phyloP scores from a whole-genome alignment of 352 stramenopile genomes.

The Plasmopara muralis region DNA sequence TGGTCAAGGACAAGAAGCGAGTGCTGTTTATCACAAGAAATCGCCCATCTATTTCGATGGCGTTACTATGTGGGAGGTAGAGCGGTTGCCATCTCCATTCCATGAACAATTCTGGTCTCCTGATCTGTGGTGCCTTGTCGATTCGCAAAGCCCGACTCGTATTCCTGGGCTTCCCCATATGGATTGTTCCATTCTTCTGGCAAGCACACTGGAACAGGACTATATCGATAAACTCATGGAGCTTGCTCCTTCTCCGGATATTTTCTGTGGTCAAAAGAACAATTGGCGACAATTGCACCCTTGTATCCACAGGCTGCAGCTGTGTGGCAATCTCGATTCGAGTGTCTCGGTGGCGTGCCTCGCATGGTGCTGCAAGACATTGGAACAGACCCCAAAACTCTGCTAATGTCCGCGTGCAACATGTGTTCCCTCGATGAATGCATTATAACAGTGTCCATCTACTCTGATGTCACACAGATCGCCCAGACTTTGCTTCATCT shows the following conservation, averaged over 20 bases:
- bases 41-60: slow-evolving; percentile 1
- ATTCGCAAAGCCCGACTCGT: not conserved
- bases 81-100: not conserved
- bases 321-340: not conserved
- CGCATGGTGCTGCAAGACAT: slow-evolving; percentile 5
- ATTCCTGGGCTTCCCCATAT: not conserved
- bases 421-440: not conserved
- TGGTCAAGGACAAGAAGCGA: not conserved
- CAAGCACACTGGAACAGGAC: slow-evolving; percentile 1
- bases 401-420: slow-evolving; percentile 1
- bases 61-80: not conserved
- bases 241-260: slow-evolving; percentile 1
- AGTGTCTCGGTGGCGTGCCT: slow-evolving; percentile 2
- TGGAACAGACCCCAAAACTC: slow-evolving; percentile 1
- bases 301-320: not conserved
- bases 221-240: slow-evolving; percentile 1
- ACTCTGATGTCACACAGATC: not conserved
- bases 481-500: not conserved
- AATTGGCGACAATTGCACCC: not conserved
- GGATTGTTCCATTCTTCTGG: not conserved
- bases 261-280: slow-evolving; percentile 1
- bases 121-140: slow-evolving; percentile 2
- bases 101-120: not conserved
- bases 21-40: slow-evolving; percentile 1
- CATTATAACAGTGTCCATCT: not conserved